phyloP scores from a whole-genome alignment of 345 rosid genomes.

The Corymbia maculata region DNA sequence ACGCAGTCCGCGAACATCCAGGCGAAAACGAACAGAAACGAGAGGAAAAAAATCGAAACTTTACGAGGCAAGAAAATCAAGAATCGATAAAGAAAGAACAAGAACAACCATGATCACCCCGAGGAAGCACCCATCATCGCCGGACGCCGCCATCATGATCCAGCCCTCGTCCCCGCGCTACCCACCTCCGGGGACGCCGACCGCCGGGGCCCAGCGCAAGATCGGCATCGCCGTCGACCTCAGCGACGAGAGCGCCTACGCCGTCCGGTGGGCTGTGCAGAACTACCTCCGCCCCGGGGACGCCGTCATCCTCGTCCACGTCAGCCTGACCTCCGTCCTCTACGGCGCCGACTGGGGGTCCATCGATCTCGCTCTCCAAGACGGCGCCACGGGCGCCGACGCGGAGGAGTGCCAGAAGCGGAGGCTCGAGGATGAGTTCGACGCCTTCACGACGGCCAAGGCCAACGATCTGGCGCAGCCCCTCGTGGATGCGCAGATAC shows the following conservation, averaged over 20 bases:
- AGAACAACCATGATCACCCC: conserved; percentile 21
- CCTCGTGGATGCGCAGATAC: conserved; percentile 47
- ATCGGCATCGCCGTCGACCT: conserved; percentile 90
- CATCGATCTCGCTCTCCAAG: conserved; percentile 23
- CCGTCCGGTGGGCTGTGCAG: conserved; percentile 80
- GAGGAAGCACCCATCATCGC: conserved; percentile 13
- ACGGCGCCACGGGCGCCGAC: conserved; percentile 2
- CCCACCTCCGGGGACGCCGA: conserved; percentile 18
- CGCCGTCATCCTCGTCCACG: conserved; percentile 68
- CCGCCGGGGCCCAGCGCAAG: conserved; percentile 48
- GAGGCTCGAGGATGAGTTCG: conserved; percentile 74
- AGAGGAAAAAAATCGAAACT: neutral
- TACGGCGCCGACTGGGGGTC: conserved; percentile 96
- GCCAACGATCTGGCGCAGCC: conserved; percentile 64
- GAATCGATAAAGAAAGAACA: neutral
- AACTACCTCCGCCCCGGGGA: conserved; percentile 86
- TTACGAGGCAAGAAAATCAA: neutral
- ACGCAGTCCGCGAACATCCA: neutral
- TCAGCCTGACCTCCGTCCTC: conserved; percentile 61
- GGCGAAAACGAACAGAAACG: neutral
- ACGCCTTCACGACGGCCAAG: conserved; percentile 50
- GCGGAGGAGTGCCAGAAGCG: conserved; percentile 26
- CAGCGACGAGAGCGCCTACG: conserved; percentile 75
- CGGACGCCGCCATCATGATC: conserved; percentile 33
- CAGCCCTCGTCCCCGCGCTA: conserved; percentile 65